Evolutionary conservation across 2,329 filamentous ascomycete species (phyloP).

Genomic region (Fusarium musae): DNA sequence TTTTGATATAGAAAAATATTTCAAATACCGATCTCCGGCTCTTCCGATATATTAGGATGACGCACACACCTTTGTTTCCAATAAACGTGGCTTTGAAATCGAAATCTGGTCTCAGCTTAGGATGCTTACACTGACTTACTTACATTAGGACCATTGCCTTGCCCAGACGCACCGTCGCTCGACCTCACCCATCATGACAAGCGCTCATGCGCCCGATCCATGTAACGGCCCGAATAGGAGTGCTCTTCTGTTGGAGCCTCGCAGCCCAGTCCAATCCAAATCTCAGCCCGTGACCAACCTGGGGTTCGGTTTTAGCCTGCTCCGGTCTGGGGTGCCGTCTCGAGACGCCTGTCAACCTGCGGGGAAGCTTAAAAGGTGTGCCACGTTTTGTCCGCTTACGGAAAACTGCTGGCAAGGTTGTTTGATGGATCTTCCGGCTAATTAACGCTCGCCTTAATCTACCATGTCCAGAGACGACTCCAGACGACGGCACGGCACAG

Average conservation of each 20-base stretch:
- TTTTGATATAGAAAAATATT: background rate
- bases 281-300: conserved; percentile 25
- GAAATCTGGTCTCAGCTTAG: background rate
- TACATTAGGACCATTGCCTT: background rate
- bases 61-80: background rate
- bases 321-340: conserved; percentile 27
- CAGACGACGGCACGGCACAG: conserved; percentile 5
- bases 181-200: conserved; percentile 21
- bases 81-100: conserved; percentile 1
- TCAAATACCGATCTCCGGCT: conserved; percentile 10
- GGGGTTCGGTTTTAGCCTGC: conserved; percentile 30
- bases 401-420: conserved; percentile 25
- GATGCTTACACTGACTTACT: conserved; percentile 7
- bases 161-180: conserved; percentile 1
- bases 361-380: conserved; percentile 42
- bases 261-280: conserved; percentile 27
- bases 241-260: conserved; percentile 24
- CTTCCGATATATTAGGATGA: background rate
- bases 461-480: background rate
- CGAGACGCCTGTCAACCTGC: conserved; percentile 37
- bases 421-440: conserved; percentile 35
- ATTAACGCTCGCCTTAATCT: conserved; percentile 14
- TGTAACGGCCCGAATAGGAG: conserved; percentile 45
- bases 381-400: conserved; percentile 32
- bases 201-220: conserved; percentile 5